Conservation (phyloP, 2,329 filamentous ascomycete genomes). For the Thielaviopsis cerberus region DNA sequence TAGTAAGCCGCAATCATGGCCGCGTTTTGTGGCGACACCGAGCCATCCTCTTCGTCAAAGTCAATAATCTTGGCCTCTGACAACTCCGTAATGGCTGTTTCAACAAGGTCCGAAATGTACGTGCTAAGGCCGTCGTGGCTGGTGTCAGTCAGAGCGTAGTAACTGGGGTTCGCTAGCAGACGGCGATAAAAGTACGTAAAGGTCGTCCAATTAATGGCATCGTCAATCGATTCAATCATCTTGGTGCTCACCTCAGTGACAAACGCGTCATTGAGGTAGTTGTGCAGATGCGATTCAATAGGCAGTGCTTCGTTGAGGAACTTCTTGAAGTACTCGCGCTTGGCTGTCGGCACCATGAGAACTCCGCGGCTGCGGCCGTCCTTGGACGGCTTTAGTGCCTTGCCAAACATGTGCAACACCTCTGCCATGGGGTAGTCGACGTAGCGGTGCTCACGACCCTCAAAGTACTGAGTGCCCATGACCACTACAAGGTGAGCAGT, state of each 20-base stretch:
- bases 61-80: slow-evolving; percentile 90
- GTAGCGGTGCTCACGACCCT: slow-evolving; percentile 90
- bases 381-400: slow-evolving; percentile 59
- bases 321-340: slow-evolving; percentile 96
- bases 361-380: slow-evolving; percentile 76
- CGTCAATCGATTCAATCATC: slow-evolving; percentile 86
- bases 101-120: slow-evolving; percentile 84
- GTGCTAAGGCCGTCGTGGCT: slow-evolving; percentile 86
- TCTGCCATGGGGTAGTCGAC: slow-evolving; percentile 91
- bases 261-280: slow-evolving; percentile 85
- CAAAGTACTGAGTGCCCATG: slow-evolving; percentile 96
- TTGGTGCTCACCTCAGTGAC: slow-evolving; percentile 93
- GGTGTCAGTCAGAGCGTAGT: slow-evolving; percentile 75
- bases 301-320: slow-evolving; percentile 92
- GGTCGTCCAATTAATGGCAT: slow-evolving; percentile 95
- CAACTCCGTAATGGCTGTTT: slow-evolving; percentile 78
- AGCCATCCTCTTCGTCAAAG: slow-evolving; percentile 83
- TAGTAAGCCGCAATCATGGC: slow-evolving; percentile 98
- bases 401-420: slow-evolving; percentile 94
- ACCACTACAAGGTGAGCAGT: slow-evolving; percentile 82
- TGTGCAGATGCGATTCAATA: slow-evolving; percentile 82
- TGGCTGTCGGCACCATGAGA: slow-evolving; percentile 88
- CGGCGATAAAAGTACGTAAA: slow-evolving; percentile 97
- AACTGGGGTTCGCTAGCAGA: slow-evolving; percentile 85
- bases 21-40: slow-evolving; percentile 73